Evolutionary conservation across 345 rosid genomes (phyloP), one percentile per base, ranked within the genome.

Genomic region (Angophora floribunda): DNA sequence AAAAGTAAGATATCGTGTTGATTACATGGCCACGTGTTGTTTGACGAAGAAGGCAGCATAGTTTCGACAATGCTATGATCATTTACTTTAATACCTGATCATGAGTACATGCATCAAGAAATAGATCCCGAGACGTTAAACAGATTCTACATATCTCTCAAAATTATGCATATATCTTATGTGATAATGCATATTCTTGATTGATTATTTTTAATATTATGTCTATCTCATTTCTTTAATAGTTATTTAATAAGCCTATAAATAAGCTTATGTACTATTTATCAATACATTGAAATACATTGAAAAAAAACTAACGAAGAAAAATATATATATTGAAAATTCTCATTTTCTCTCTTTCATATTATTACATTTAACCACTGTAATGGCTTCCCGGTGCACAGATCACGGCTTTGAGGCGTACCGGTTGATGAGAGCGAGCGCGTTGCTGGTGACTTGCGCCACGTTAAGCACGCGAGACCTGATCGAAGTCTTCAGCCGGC

Each of bases 401-500:
- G 87, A 59, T 87, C 88, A 70, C 15, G 47, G 4, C 30, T 82
- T 79, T 32, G 87, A 89, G 44, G 90, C 90, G 79, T 65, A 89
- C 6, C 41, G 86, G 50, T 89, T 89, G 21, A 89, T 67, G 52
- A 89, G 47, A 13, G 87, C 86, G 14, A 87, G 90, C 16, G 88
- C 90, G 9, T 86, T 89, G 67, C 90, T 87, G 3, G 88, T 89
- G 13, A 86, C 87, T 41, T 61, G 90, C 9, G 94, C 96, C 51
- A 94, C 94, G 78, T 93, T 91, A 19, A 93, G 92, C 36, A 94
- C 92, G 59, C 93, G 93, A 28, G 86, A 92, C 75, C 93, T 92
- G 59, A 97, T 91, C 13, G 95, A 93, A 65, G 86, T 86, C 94
- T 97, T 97, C 59, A 97, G 28, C 91, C 92, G 93, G 1, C 99